Evolutionary conservation across 2,329 filamentous ascomycete genomes (phyloP), one percentile per base, ranked within the genome.

Genomic region (Pseudogymnoascus sp.): DNA sequence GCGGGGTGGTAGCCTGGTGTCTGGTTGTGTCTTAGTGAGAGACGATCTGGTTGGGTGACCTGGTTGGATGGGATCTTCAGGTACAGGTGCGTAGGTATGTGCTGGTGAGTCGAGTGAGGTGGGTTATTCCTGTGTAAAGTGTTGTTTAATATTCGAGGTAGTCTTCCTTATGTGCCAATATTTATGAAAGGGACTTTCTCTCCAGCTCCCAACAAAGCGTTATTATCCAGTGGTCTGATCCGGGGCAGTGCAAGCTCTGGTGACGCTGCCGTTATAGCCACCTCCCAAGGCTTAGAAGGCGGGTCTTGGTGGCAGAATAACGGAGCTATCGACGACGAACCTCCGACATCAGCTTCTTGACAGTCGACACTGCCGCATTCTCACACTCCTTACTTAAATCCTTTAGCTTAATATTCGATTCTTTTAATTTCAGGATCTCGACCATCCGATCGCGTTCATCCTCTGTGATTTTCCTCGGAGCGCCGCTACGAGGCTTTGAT

Each of bases 361-460:
- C 18, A 47, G 41, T 47, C 22, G 14, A 9, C 41, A 47, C 7
- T 18, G 22, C 14, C 41, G 41, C 41, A 4, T 15, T 47, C 41
- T 60, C 60, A 39, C 58, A 57, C 38, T 59, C 57, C 41, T 28
- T 25, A 35, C 28, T 7, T 18, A 47, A 25, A 15, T 61, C 57
- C n/a, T 37, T 53, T 28, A 14, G 35, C 7, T 15, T 59, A 18
- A 60, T 50, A 60, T 50, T 7, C 20, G 30, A 37, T 7, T 59
- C 43, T 3, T 25, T 18, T 47, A 60, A 58, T 38, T 30, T 60
- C 6, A 35, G 12, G 7, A 60, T 28, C 41, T 64, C 62, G 20
- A 60, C 62, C 11, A 64, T 47, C 25, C 30, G 39, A 53, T 64
- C 61, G 6, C 60, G 35, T 20, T 58, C 14, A 6, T 63, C 60